Evolutionary conservation across 2,329 filamentous ascomycete genomes (phyloP).

Genomic region (Coniochaeta sp.): DNA sequence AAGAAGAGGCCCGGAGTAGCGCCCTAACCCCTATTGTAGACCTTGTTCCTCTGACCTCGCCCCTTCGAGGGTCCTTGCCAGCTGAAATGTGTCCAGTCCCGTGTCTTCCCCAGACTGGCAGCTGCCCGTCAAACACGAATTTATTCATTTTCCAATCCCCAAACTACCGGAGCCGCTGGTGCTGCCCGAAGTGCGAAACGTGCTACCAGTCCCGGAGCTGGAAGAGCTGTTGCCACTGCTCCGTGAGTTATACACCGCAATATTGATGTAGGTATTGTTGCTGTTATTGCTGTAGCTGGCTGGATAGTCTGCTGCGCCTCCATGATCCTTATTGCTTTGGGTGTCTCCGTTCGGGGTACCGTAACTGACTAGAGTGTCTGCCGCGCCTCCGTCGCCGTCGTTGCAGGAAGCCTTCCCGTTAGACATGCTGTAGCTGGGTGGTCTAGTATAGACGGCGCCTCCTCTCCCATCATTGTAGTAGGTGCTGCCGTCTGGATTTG

Average conservation of each 20-base stretch:
- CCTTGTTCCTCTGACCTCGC: too few relatives aligned
- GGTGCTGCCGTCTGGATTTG: slow-evolving; percentile 59
- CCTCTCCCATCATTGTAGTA: slow-evolving; percentile 59
- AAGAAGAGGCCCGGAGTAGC: not conserved
- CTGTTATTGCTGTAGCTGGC: not conserved
- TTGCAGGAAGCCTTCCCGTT: not conserved
- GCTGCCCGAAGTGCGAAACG: not conserved
- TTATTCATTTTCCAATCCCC: not conserved
- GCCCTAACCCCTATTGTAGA: not conserved
- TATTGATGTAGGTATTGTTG: not conserved
- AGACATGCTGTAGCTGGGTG: not conserved
- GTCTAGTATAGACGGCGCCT: slow-evolving; percentile 50
- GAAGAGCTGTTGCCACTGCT: not conserved
- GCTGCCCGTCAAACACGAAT: not conserved
- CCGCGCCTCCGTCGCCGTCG: too few relatives aligned
- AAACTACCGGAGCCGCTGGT: not conserved
- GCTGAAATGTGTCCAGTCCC: too few relatives aligned
- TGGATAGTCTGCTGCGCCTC: not conserved
- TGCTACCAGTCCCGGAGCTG: not conserved
- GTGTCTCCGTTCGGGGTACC: too few relatives aligned
- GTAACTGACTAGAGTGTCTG: too few relatives aligned
- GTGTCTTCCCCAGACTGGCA: not conserved
- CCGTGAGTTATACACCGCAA: not conserved
- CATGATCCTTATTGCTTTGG: not conserved
- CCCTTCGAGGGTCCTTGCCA: not conserved